Percentiles rank a stretch among this genome's conserved stretches.
phyloP scores from a whole-genome alignment of 1,284 basidiomycete genomes.

The Cryptococcus sp. region DNA sequence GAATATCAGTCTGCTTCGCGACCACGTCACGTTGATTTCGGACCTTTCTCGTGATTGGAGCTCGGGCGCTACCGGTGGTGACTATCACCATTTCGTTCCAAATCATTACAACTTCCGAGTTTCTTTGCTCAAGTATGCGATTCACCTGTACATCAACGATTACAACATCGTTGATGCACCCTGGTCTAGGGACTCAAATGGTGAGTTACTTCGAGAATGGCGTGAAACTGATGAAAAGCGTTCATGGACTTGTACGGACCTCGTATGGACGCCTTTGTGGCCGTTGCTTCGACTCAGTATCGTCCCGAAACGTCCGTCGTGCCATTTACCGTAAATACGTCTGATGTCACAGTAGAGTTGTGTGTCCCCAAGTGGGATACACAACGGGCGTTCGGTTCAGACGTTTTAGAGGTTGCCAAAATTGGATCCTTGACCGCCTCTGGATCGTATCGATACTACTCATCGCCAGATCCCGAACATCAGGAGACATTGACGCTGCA shows the following conservation, averaged over 20 bases:
- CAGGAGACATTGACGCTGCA: conserved; percentile 74
- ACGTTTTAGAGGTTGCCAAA: conserved; percentile 61
- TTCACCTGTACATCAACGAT: conserved; percentile 87
- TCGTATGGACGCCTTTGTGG: conserved; percentile 58
- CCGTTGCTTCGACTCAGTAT: conserved; percentile 70
- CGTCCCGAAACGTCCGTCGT: conserved; percentile 69
- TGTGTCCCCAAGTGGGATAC: conserved; percentile 86
- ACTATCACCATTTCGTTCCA: conserved; percentile 79
- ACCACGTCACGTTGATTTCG: conserved; percentile 87
- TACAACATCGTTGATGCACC: conserved; percentile 93
- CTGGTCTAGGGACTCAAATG: conserved; percentile 72
- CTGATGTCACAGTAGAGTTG: conserved; percentile 63
- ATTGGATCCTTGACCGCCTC: conserved; percentile 63
- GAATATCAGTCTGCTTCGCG: conserved; percentile 73
- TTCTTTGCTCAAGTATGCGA: conserved; percentile 69
- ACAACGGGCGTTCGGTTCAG: conserved; percentile 64
- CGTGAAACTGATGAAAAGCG: conserved; percentile 56
- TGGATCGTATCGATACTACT: conserved; percentile 73
- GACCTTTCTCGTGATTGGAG: conserved; percentile 88
- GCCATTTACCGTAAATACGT: conserved; percentile 65
- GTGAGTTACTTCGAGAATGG: conserved; percentile 53
- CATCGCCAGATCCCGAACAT: conserved; percentile 66
- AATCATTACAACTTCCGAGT: conserved; percentile 72
- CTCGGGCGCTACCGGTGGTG: conserved; percentile 67
- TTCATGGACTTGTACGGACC: conserved; percentile 68